Evolutionary conservation across 768 basidiomycete species (phyloP).

Genomic region (Trametes coccinea): DNA sequence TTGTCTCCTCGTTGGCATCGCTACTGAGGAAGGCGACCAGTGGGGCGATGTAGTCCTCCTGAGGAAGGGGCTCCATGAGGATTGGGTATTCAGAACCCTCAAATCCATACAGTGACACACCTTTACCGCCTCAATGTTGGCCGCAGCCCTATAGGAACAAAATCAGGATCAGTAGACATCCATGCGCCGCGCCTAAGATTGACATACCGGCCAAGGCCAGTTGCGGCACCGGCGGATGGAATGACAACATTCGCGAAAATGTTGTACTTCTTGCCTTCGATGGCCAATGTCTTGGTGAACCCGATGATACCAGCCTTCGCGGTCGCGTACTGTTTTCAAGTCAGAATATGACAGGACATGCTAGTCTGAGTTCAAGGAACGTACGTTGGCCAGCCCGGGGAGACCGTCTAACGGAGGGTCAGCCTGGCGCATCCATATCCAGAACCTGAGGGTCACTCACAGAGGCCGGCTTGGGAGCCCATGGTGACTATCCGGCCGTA

Average conservation of each 20-base stretch:
- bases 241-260: constrained; percentile 89
- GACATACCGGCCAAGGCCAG: constrained; percentile 31
- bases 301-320: constrained; percentile 93
- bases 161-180: not conserved
- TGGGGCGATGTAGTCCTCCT: constrained; percentile 93
- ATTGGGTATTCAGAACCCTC: not conserved
- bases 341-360: not conserved
- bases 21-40: constrained; percentile 89
- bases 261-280: constrained; percentile 90
- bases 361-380: constrained; percentile 20
- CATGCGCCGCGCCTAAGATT: not conserved
- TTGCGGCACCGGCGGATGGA: constrained; percentile 72
- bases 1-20: constrained; percentile 71
- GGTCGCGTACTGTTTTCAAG: constrained; percentile 66
- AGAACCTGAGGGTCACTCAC: constrained; percentile 46
- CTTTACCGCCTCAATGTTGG: constrained; percentile 90
- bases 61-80: constrained; percentile 1
- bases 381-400: constrained; percentile 89
- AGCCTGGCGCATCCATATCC: not conserved
- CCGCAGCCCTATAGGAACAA: constrained; percentile 3
- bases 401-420: constrained; percentile 67
- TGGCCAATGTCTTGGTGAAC: constrained; percentile 83
- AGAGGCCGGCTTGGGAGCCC: constrained; percentile 90
- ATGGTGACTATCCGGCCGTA: constrained; percentile 95
- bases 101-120: constrained; percentile 35